Evolutionary conservation across 208 protist genomes (phyloP).

Genomic region (Blastocrithidia nonstop): DNA sequence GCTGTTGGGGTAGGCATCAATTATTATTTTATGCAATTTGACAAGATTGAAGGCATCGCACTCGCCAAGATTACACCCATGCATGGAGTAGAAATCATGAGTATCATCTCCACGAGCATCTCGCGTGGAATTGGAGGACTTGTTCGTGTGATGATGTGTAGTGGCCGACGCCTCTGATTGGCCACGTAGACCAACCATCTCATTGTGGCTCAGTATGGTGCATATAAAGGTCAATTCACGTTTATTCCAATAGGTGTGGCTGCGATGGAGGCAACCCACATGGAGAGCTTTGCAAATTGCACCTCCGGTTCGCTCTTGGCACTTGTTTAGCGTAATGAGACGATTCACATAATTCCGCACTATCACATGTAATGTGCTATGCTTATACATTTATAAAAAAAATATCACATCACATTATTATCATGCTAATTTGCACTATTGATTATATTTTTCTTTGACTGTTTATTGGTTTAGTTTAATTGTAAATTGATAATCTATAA

Average conservation of each 20-base stretch:
- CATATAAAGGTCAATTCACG: slow-evolving; percentile 5
- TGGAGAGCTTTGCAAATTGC: slow-evolving; percentile 35
- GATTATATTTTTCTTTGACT: no score
- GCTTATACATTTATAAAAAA: background rate
- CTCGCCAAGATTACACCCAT: slow-evolving; percentile 44
- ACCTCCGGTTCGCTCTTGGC: slow-evolving; percentile 49
- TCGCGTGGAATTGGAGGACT: slow-evolving; percentile 44
- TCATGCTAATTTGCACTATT: no score
- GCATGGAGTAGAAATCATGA: slow-evolving; percentile 45
- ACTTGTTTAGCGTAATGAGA: slow-evolving; percentile 35
- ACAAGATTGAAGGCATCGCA: slow-evolving; percentile 37
- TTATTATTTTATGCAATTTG: slow-evolving; percentile 37
- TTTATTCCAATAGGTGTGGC: slow-evolving; percentile 54
- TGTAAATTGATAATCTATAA: no score
- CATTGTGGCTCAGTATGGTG: slow-evolving; percentile 26
- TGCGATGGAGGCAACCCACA: slow-evolving; percentile 16
- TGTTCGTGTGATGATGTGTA: slow-evolving; percentile 34
- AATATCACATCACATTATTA: no score
- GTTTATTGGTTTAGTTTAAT: no score
- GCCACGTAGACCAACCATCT: slow-evolving; percentile 56
- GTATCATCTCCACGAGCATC: slow-evolving; percentile 44
- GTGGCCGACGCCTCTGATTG: slow-evolving; percentile 44
- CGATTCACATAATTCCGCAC: slow-evolving; percentile 37
- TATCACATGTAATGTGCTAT: slow-evolving; percentile 34
- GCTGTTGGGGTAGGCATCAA: slow-evolving; percentile 36